These are phyloP conservation scores for Rhodosporidiobolus sp. DNA, from an alignment of 768 basidiomycete genomes.

Conservation along the genomic window DNA sequence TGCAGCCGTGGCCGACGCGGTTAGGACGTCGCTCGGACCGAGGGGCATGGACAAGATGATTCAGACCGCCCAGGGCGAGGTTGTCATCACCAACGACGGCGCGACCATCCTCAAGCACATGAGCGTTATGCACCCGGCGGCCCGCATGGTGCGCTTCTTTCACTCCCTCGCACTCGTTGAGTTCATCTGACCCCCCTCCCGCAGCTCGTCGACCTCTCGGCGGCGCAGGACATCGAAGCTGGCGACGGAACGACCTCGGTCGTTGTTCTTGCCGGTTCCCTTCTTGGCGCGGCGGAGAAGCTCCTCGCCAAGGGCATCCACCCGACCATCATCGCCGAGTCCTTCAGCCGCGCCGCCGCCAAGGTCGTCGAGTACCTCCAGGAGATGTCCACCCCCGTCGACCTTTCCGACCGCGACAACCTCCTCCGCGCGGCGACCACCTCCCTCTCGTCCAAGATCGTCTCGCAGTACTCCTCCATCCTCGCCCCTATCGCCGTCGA, in stretches of 20 bases:
- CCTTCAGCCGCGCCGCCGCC: constrained; percentile 83
- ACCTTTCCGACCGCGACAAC: constrained; percentile 78
- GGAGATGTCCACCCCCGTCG: constrained; percentile 86
- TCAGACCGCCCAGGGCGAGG: constrained; percentile 69
- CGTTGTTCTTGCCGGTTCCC: constrained; percentile 89
- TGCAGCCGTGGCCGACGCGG: constrained; percentile 92
- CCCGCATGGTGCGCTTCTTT: constrained; percentile 74
- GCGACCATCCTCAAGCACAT: constrained; percentile 82
- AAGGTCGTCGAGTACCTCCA: constrained; percentile 93
- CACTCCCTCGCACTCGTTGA: too few species aligned
- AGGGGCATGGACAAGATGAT: constrained; percentile 99
- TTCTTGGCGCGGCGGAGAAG: constrained; percentile 92
- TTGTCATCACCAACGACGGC: constrained; percentile 97
- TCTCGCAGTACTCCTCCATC: constrained; percentile 97
- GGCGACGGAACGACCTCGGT: constrained; percentile 98
- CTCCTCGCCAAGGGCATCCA: constrained; percentile 90
- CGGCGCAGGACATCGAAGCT: constrained; percentile 96
- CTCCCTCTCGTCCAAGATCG: constrained; percentile 97
- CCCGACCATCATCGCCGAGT: constrained; percentile 93
- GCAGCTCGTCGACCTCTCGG: constrained; percentile 93
- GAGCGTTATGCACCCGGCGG: constrained; percentile 94
- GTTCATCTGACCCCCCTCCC: constrained; percentile 8
- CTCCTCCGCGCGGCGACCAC: constrained; percentile 91
- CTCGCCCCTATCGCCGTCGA: constrained; percentile 98
- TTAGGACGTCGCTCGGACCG: constrained; percentile 91